Evolutionary conservation across 257 asterid species (phyloP).

Genomic region (Pogostemon cablin): DNA sequence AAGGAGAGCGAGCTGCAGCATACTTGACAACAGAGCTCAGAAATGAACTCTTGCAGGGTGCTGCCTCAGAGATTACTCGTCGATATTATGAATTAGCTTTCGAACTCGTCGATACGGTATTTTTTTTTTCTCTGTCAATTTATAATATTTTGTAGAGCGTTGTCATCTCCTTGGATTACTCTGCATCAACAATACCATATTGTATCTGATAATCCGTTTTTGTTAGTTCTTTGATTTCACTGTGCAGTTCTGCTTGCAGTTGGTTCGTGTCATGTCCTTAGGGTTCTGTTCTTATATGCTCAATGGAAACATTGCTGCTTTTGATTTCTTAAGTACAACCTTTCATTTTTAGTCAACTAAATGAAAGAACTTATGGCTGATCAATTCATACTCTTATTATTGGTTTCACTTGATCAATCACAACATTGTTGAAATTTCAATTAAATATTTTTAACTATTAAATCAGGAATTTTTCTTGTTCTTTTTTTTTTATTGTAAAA

Average conservation of each 20-base stretch:
- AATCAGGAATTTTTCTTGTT: neutral
- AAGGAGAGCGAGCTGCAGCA: conserved; percentile 73
- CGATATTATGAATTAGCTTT: conserved; percentile 80
- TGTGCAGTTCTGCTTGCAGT: conserved; percentile 12
- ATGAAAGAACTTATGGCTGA: conserved; percentile 4
- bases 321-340: neutral
- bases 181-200: neutral
- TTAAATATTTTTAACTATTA: neutral
- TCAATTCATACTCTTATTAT: neutral
- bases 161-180: conserved; percentile 3
- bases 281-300: conserved; percentile 18
- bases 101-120: conserved; percentile 82
- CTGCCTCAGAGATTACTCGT: conserved; percentile 75
- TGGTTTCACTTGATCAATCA: neutral
- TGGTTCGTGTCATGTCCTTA: conserved; percentile 6
- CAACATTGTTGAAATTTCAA: neutral
- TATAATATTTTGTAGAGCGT: conserved; percentile 9
- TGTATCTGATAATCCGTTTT: neutral
- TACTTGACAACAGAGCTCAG: conserved; percentile 61
- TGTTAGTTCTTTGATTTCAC: conserved; percentile 14
- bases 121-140: conserved; percentile 25
- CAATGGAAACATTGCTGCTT: conserved; percentile 26
- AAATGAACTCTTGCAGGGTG: conserved; percentile 68
- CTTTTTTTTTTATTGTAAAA: neutral
- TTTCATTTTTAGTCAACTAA: neutral